Base-by-base conservation (phyloP, 2,329 filamentous ascomycete species). In the Colletotrichum lini region DNA sequence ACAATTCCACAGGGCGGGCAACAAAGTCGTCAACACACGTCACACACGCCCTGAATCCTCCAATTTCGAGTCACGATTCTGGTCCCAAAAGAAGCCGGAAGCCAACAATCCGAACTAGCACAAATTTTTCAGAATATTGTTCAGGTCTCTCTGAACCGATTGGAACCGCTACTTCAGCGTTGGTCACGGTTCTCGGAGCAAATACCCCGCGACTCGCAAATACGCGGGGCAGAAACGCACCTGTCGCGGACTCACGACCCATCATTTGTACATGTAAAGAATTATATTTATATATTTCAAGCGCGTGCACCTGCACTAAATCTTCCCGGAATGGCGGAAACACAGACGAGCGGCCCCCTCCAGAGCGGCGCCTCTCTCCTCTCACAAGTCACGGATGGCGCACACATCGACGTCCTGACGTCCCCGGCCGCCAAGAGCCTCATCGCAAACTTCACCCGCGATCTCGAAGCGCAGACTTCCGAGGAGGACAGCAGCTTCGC, bases 131-230 rank as follows among this genome's bases (percentile, higher is more conserved):
- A 15, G 21, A 15, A 10, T 5, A 3, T 1, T 38, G 12, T 16
- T 1, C 16, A 7, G 12, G 9, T 8, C 4, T 38, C 23, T 35
- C 9, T 45, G 38, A 16, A 5, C n/a, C 54, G 35, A 12, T 42
- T 26, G n/a, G 12, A 54, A 15, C 8, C 45, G 15, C 44, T 57
- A 8, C 21, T 23, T 23, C 4, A 16, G 13, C 8, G 13, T 26
- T 13, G 30, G 56, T 44, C 2, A 7, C 10, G 21, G 38, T 12
- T 42, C 35, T 47, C 9, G 35, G 16, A n/a, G 45, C 49, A 38
- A 50, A 23, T 68, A 63, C 69, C 65, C 69, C 69, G 65, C 69
- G 42, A 65, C 65, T 58, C 68, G 68, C 69, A 59, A 26, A 65
- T 58, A 59, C 68, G 68, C 69, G 65, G 69, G 69, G 69, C 65